phyloP scores from a whole-genome alignment of 2,329 filamentous ascomycete species.

The Nemania abortiva region DNA sequence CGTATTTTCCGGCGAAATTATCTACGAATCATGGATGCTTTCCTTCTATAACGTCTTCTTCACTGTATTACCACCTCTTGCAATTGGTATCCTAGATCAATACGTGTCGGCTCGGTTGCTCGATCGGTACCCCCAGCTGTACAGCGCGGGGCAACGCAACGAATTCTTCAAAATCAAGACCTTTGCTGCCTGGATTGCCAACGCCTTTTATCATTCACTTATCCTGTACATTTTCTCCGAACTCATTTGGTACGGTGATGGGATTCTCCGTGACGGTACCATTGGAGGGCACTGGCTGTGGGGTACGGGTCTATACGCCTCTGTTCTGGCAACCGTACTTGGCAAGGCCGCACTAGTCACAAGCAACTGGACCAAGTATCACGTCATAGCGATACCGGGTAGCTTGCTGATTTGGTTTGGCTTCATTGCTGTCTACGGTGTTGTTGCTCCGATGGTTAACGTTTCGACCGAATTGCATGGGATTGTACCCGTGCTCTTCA shows the following conservation, averaged over 20 bases:
- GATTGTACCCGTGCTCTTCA: slow-evolving; percentile 83
- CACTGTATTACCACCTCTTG: slow-evolving; percentile 92
- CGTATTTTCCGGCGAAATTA: slow-evolving; percentile 95
- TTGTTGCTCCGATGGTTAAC: slow-evolving; percentile 82
- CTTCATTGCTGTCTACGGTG: slow-evolving; percentile 89
- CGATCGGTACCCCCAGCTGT: slow-evolving; percentile 96
- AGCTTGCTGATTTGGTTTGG: slow-evolving; percentile 92
- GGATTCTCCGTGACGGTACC: slow-evolving; percentile 81
- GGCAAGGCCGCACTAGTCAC: slow-evolving; percentile 95
- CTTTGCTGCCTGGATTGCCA: slow-evolving; percentile 92
- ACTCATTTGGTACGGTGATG: slow-evolving; percentile 84
- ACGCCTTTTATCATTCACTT: slow-evolving; percentile 95
- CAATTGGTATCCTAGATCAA: slow-evolving; percentile 96
- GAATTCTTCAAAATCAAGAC: slow-evolving; percentile 93
- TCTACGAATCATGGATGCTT: slow-evolving; percentile 99
- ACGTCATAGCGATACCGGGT: slow-evolving; percentile 93
- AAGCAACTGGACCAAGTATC: slow-evolving; percentile 99
- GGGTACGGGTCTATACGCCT: slow-evolving; percentile 94
- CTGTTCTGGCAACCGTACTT: slow-evolving; percentile 91
- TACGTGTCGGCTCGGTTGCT: slow-evolving; percentile 94
- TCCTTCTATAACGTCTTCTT: slow-evolving; percentile 99
- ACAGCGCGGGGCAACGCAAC: slow-evolving; percentile 91
- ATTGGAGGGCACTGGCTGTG: slow-evolving; percentile 96
- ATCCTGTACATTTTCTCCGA: slow-evolving; percentile 89
- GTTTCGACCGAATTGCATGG: slow-evolving; percentile 89